phyloP scores from a whole-genome alignment of 192 early-diverging fungal species.

The Entomortierella parvispora region DNA sequence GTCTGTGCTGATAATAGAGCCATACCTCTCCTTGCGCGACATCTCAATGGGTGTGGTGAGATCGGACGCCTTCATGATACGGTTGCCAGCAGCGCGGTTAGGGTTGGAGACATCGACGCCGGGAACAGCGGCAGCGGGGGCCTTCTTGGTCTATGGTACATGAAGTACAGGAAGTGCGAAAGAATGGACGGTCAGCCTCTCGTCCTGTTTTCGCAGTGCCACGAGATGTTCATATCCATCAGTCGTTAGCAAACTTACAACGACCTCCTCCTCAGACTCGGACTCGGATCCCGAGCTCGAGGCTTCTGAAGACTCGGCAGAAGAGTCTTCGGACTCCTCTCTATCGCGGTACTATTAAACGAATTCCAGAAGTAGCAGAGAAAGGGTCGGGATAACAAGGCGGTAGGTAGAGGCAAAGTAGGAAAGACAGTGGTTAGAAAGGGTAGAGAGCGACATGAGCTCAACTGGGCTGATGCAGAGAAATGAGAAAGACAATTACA shows the following conservation, averaged over 20 bases:
- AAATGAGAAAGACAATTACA: too few species aligned
- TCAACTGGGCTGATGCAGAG: too few species aligned
- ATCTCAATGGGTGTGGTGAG: constrained; percentile 50
- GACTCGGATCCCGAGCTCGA: constrained; percentile 37
- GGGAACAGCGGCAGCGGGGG: constrained; percentile 10
- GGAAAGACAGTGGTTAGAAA: not conserved
- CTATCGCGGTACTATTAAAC: constrained; percentile 41
- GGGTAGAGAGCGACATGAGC: too few species aligned
- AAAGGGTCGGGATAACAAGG: too few species aligned
- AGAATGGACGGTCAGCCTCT: too few species aligned
- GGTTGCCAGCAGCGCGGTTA: constrained; percentile 41
- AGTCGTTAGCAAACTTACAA: constrained; percentile 2
- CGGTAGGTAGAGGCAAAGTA: too few species aligned
- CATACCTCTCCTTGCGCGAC: constrained; percentile 53
- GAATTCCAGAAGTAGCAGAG: too few species aligned
- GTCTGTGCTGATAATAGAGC: not conserved
- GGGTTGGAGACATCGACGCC: constrained; percentile 35
- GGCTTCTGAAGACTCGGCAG: constrained; percentile 39
- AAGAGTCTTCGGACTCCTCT: constrained; percentile 45
- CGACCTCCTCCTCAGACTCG: constrained; percentile 44
- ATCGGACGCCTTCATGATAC: constrained; percentile 50
- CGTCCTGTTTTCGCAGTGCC: too few species aligned
- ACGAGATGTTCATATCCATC: too few species aligned
- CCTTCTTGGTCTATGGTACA: constrained; percentile 21
- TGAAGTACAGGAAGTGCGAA: not conserved